Evolutionary conservation across 257 asterid species (phyloP), one percentile per base, ranked within the genome.

Genomic region (Solanum virginianum): DNA sequence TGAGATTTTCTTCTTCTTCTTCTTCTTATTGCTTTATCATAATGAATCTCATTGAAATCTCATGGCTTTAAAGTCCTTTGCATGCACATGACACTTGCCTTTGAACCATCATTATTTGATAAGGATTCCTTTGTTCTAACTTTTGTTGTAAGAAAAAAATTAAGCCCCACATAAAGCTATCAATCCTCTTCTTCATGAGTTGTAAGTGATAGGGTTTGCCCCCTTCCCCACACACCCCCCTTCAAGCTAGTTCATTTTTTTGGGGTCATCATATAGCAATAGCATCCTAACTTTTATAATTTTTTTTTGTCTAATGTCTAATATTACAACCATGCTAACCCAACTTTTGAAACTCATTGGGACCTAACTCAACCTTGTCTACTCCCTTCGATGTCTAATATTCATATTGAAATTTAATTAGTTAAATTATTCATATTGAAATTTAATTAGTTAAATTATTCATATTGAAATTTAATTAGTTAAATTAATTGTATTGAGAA

Each of bases 41-140:
- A 87, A 84, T 81, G 85, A 87, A 87, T 82, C 66, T 45, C 85
- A 69, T 85, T 84, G 89, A 83, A 87, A 87, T 82, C 66, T 47
- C 85, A 69, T 85, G 86, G 89, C 82, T 86, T 72, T 41, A 83
- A 63, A n/a, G 68, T 15, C 47, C 51, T 81, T 84, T 85, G 66
- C 81, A 85, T 84, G 89, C 91, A 90, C 91, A 84, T 85, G 89
- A 82, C 89, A 26, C 88, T 63, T 80, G 86, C 88, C 36, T 80
- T 75, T 24, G 45, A 82, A 26, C 82, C 89, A 85, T 88, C 86
- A 85, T 88, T 85, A 32, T 51, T 85, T 85, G 85, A 88, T 62
- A 85, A 69, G 84, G 72, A 43, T 72, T 32, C 75, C 85, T 80
- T 70, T 86, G 81, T 62, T 62, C 85, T 84, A 75, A 54, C 56